Conservation (phyloP, 148 eudicot genomes). For the Pharnaceum exiguum region DNA sequence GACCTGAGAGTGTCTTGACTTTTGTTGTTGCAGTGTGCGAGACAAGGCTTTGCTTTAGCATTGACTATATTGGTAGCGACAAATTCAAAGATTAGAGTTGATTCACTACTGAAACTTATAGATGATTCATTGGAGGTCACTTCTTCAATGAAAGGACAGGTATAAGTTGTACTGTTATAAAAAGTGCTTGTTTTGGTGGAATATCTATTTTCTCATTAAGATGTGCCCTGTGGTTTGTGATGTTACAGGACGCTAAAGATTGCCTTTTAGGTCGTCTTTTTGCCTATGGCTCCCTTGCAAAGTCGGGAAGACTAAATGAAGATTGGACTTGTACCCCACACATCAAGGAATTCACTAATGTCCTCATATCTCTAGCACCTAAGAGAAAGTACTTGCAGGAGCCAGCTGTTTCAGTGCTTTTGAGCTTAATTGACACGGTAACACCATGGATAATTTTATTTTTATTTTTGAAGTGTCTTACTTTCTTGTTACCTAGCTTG, state of each 20-base stretch:
- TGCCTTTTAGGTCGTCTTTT: conserved; percentile 82
- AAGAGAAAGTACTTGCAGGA: conserved; percentile 88
- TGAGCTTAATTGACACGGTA: conserved; percentile 77
- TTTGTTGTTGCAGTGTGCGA: conserved; percentile 66
- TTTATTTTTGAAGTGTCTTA: background rate
- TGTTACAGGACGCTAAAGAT: conserved; percentile 73
- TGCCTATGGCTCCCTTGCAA: conserved; percentile 84
- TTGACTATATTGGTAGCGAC: conserved; percentile 63
- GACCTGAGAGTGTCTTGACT: background rate
- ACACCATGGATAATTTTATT: background rate
- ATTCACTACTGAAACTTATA: conserved; percentile 68
- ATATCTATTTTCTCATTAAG: background rate
- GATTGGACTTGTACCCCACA: conserved; percentile 47
- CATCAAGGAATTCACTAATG: conserved; percentile 58
- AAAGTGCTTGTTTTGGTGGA: background rate
- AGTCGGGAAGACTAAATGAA: conserved; percentile 70
- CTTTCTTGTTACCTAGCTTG: background rate
- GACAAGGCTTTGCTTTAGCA: conserved; percentile 97
- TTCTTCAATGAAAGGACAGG: conserved; percentile 98
- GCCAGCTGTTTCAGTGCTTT: conserved; percentile 61
- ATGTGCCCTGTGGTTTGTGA: conserved; percentile 13
- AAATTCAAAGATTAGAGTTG: conserved; percentile 55
- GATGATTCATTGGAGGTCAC: conserved; percentile 62
- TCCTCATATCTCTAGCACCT: conserved; percentile 56
- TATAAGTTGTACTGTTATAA: conserved; percentile 16